Percentiles rank a stretch among this genome's conserved stretches.
These are phyloP conservation scores for Candida cerambycidarum DNA, from an alignment of 805 yeast genomes.

Conservation along the genomic window DNA sequence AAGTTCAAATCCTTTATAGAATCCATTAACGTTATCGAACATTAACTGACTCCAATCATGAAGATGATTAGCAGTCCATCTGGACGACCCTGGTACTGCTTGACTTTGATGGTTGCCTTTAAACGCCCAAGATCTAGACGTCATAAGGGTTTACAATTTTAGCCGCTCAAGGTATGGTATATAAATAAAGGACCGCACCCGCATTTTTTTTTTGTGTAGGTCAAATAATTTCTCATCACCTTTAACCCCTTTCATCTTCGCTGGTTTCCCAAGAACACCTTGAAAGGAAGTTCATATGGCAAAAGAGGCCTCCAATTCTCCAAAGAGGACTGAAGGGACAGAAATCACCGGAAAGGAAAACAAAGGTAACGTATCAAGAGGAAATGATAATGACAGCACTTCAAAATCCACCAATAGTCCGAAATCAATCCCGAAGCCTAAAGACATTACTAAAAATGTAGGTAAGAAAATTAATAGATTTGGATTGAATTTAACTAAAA, in stretches of 20 bases:
- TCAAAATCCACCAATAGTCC: not conserved
- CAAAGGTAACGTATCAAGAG: too few species aligned
- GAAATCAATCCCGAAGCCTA: not conserved
- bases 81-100: slow-evolving; percentile 3
- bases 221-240: too few species aligned
- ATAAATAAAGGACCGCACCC: not conserved
- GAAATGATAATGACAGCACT: not conserved
- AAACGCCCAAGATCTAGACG: slow-evolving; percentile 6
- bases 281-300: not conserved
- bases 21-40: slow-evolving; percentile 2
- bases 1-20: not conserved
- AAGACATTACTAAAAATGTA: not conserved
- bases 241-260: too few species aligned
- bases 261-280: too few species aligned
- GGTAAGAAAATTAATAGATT: slow-evolving; percentile 2
- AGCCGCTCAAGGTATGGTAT: not conserved
- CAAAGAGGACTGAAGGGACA: not conserved
- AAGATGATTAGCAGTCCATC: slow-evolving; percentile 3
- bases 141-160: not conserved
- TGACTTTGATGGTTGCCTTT: slow-evolving; percentile 2
- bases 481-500: slow-evolving; percentile 2
- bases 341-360: too few species aligned
- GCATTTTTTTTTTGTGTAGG: not conserved
- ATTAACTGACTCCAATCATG: slow-evolving; percentile 4
- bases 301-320: not conserved